These are phyloP conservation scores for Pseudoscleropodium purum DNA, from an alignment of 225 moss, liverwort and hornwort genomes.

Conservation along the genomic window DNA sequence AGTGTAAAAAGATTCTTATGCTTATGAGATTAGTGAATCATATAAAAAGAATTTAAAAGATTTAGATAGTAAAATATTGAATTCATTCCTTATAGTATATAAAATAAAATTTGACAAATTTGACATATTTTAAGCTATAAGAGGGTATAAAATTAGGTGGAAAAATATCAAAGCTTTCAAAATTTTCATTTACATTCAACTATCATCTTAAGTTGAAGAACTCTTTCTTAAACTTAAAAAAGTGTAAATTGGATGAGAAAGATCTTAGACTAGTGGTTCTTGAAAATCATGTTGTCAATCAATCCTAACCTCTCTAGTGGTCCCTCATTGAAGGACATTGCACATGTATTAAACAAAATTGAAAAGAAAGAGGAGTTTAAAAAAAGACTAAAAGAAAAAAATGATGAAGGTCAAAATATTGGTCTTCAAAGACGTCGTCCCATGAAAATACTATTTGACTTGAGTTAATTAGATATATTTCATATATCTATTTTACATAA, in stretches of 20 bases:
- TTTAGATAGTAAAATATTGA: background rate
- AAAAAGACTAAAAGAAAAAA: background rate
- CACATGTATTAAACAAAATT: background rate
- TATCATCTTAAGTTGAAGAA: background rate
- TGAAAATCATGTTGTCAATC: background rate
- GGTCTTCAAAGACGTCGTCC: background rate
- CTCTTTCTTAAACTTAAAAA: background rate
- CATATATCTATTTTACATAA: background rate
- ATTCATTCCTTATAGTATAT: too few species aligned
- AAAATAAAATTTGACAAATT: background rate
- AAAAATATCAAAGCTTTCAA: background rate
- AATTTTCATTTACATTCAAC: background rate
- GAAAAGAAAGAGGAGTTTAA: slow-evolving; percentile 1
- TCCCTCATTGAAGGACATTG: background rate
- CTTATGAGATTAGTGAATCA: background rate
- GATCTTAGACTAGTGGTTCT: background rate
- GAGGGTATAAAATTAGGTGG: background rate
- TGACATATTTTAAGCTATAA: background rate
- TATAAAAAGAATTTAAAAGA: background rate
- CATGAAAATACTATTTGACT: background rate
- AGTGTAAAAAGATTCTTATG: background rate
- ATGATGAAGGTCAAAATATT: background rate
- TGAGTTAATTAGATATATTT: background rate
- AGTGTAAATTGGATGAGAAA: background rate
- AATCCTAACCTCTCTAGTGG: background rate